Evolutionary conservation across 148 eudicot species (phyloP).

Genomic region (Persicaria tinctoria): DNA sequence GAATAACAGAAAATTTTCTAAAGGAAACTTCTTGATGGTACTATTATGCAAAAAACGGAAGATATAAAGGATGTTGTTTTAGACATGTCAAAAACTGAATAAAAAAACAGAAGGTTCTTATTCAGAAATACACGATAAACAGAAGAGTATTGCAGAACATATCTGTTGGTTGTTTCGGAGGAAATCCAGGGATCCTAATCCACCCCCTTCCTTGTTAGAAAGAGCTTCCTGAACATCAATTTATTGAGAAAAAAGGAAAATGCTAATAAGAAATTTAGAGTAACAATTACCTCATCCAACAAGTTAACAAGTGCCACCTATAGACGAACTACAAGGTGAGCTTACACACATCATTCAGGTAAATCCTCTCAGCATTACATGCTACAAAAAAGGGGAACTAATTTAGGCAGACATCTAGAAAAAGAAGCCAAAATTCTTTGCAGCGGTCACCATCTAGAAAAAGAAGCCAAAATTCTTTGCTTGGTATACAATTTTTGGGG

Average conservation of each 20-base stretch:
- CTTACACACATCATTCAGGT: not conserved
- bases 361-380: constrained; percentile 17
- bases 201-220: constrained; percentile 58
- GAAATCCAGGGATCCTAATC: constrained; percentile 87
- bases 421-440: constrained; percentile 98
- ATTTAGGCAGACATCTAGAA: constrained; percentile 39
- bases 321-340: not conserved
- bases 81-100: not conserved
- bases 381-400: not conserved
- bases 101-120: not conserved
- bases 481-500: constrained; percentile 80
- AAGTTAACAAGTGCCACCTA: not conserved
- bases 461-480: constrained; percentile 97
- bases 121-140: not conserved
- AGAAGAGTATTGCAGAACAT: constrained; percentile 10
- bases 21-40: too few relatives aligned
- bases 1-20: too few relatives aligned
- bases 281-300: constrained; percentile 57
- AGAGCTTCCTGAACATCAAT: constrained; percentile 39
- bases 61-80: not conserved
- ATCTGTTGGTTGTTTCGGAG: constrained; percentile 95
- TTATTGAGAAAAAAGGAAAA: not conserved
- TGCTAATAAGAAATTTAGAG: not conserved
- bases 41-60: too few relatives aligned
- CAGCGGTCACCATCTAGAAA: constrained; percentile 91